A percentile compares a stretch with the other conserved stretches of the same genome.
Conservation (phyloP, 2,329 filamentous ascomycete species). For the Penicillium brasilianum region DNA sequence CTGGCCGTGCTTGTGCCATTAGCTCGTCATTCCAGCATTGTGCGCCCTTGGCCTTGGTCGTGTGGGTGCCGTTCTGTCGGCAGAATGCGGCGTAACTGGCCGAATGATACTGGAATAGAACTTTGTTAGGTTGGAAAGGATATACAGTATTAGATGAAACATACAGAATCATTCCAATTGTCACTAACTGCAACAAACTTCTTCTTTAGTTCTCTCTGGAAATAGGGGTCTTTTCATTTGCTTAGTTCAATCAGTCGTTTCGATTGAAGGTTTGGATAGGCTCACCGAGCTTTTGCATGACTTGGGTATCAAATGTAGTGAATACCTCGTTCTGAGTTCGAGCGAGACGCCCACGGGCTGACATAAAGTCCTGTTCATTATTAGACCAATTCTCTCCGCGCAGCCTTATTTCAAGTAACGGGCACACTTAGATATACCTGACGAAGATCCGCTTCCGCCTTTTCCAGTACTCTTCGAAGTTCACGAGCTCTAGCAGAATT, state of each 20-base stretch:
- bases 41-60: not conserved
- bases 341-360: not conserved
- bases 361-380: not conserved
- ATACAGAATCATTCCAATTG: not conserved
- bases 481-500: not conserved
- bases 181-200: not conserved
- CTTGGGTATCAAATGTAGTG: not conserved
- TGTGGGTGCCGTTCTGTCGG: not conserved
- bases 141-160: not conserved
- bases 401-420: not conserved
- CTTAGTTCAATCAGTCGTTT: not conserved
- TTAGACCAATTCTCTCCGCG: not conserved
- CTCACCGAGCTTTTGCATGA: conserved; percentile 1
- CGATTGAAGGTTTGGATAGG: not conserved
- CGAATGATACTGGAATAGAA: not conserved
- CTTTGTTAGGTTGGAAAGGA: too few relatives aligned
- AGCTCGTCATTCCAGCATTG: conserved; percentile 2
- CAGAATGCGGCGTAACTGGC: not conserved
- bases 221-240: not conserved
- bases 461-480: not conserved
- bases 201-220: not conserved
- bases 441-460: not conserved
- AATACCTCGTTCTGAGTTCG: not conserved
- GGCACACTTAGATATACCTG: not conserved
- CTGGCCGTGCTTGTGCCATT: not conserved